Conservation (phyloP, 208 protist genomes). For the Crithidia bombi region DNA sequence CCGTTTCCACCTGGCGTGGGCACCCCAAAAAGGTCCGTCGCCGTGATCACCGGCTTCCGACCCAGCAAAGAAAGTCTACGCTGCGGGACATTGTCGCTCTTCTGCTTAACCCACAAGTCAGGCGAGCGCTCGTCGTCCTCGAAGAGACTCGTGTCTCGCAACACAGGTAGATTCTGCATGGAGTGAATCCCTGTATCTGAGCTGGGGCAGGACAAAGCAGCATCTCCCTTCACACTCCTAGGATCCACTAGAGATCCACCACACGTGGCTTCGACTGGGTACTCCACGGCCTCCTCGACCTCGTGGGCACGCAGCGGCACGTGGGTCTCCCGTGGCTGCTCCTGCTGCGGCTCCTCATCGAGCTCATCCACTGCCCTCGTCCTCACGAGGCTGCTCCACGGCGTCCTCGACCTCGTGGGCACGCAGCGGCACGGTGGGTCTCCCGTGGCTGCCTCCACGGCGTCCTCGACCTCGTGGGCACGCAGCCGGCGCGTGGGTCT, state of each 20-base stretch:
- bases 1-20: neutral
- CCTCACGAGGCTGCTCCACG: too few relatives aligned
- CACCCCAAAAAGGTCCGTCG: neutral
- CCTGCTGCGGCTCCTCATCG: constrained; percentile 10
- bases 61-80: constrained; percentile 6
- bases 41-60: neutral
- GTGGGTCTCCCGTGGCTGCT: neutral
- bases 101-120: neutral
- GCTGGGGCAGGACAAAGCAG: neutral
- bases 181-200: neutral
- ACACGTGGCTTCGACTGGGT: too few relatives aligned
- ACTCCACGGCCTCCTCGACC: constrained; percentile 1
- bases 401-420: constrained; percentile 3
- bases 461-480: constrained; percentile 7
- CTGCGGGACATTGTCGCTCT: neutral
- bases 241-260: too few relatives aligned
- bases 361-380: neutral
- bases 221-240: neutral
- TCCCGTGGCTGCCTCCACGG: neutral
- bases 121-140: neutral
- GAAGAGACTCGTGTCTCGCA: neutral
- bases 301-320: neutral
- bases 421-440: neutral
- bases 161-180: neutral
- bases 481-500: neutral